Evolutionary conservation across 2,329 filamentous ascomycete genomes (phyloP).

Genomic region (Trichoderma guizhouense): DNA sequence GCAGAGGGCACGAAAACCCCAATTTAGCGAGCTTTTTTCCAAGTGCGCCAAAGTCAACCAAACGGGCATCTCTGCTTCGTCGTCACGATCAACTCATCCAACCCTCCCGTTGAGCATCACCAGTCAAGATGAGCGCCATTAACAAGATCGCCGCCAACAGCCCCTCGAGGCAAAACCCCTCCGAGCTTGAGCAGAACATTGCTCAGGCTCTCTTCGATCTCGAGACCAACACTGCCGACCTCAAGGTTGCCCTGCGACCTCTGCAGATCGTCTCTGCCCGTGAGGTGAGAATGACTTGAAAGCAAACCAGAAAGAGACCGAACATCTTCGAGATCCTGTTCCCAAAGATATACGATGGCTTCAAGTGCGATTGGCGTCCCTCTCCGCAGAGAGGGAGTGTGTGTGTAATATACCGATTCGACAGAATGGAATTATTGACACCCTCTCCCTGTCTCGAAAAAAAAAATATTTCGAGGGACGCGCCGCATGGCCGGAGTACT

Average conservation of each 20-base stretch:
- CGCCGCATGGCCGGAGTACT: conserved; percentile 34
- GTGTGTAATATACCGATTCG: conserved; percentile 24
- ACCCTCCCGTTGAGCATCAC: conserved; percentile 35
- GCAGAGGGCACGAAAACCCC: conserved; percentile 41
- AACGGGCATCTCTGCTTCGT: conserved; percentile 6
- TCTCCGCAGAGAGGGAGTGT: conserved; percentile 17
- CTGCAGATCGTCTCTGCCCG: conserved; percentile 98
- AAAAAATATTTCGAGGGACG: conserved; percentile 21
- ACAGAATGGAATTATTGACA: conserved; percentile 22
- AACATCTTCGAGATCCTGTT: conserved; percentile 42
- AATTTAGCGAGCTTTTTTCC: conserved; percentile 35
- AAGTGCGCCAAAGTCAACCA: conserved; percentile 10
- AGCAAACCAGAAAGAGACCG: conserved; percentile 16
- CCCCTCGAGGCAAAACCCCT: conserved; percentile 92
- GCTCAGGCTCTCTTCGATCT: conserved; percentile 97
- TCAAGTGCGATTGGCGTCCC: conserved; percentile 25
- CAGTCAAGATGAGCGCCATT: conserved; percentile 62
- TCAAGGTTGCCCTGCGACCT: conserved; percentile 92
- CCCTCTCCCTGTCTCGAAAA: not conserved
- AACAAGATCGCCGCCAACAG: conserved; percentile 99
- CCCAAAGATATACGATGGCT: conserved; percentile 37
- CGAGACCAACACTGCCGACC: conserved; percentile 98
- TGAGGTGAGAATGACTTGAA: conserved; percentile 75
- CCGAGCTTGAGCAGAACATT: conserved; percentile 96
- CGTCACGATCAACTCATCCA: conserved; percentile 28